These are phyloP conservation scores for Scheffersomyces illinoinensis DNA, from an alignment of 1,139 yeast species.

Conservation along the genomic window DNA sequence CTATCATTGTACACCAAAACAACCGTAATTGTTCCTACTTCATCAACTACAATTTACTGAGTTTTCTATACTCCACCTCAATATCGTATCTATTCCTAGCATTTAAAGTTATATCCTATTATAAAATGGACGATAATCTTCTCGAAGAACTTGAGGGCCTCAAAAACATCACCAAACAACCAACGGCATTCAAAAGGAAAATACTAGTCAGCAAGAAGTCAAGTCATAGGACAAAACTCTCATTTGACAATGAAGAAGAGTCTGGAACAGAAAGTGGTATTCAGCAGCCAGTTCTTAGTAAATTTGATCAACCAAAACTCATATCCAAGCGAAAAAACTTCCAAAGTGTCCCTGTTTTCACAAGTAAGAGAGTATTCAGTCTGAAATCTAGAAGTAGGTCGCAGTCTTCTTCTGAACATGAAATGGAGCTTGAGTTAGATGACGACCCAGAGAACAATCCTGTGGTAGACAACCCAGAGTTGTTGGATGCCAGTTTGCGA, in stretches of 20 bases:
- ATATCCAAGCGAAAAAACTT: background rate
- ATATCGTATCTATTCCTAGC: background rate
- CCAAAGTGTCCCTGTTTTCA: background rate
- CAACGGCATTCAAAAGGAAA: background rate
- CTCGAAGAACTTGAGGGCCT: background rate
- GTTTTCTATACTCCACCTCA: background rate
- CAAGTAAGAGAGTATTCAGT: background rate
- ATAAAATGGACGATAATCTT: conserved; percentile 4
- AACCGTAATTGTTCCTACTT: background rate
- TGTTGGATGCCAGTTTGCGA: conserved; percentile 12
- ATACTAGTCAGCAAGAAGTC: background rate
- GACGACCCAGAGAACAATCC: conserved; percentile 22
- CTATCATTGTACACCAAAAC: background rate
- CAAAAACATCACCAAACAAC: background rate
- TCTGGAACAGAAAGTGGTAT: background rate
- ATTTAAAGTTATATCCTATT: background rate
- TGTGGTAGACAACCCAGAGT: conserved; percentile 19
- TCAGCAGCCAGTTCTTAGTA: background rate
- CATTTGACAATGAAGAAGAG: background rate
- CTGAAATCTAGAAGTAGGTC: background rate
- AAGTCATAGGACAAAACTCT: background rate
- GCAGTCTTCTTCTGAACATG: background rate
- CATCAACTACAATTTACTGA: background rate
- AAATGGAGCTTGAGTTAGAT: conserved; percentile 7
- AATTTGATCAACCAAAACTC: background rate